These are phyloP conservation scores for Sedum album DNA, from an alignment of 164 flowering plant genomes.

Conservation along the genomic window DNA sequence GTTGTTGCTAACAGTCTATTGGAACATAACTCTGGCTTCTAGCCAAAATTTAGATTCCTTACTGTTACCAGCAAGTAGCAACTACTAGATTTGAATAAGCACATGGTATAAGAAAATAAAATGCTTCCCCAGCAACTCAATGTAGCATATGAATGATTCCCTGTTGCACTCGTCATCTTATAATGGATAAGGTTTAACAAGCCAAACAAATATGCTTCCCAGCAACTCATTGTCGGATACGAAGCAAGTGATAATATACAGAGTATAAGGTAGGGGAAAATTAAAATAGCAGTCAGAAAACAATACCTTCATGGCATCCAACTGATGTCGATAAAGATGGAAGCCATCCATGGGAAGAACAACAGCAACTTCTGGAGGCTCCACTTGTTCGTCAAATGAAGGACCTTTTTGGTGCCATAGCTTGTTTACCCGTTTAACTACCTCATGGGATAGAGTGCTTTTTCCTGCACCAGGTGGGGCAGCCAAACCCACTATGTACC, in stretches of 20 bases:
- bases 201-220: too few relatives aligned
- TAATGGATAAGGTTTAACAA: too few relatives aligned
- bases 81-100: too few relatives aligned
- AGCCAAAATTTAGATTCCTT: background rate
- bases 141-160: background rate
- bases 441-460: constrained; percentile 74
- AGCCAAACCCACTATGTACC: constrained; percentile 80
- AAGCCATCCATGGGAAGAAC: constrained; percentile 97
- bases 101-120: too few relatives aligned
- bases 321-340: constrained; percentile 84
- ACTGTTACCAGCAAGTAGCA: too few relatives aligned
- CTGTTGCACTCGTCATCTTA: too few relatives aligned
- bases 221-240: too few relatives aligned
- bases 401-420: constrained; percentile 58
- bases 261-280: background rate
- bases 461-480: constrained; percentile 99
- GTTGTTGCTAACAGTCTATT: background rate
- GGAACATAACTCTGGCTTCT: background rate
- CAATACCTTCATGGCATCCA: constrained; percentile 84
- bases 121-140: background rate
- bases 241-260: too few relatives aligned
- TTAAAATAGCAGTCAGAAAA: background rate
- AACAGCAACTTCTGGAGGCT: constrained; percentile 57
- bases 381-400: constrained; percentile 42
- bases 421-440: constrained; percentile 55